Percentiles rank a stretch among this genome's conserved stretches.
These are phyloP conservation scores for Sclerotinia borealis DNA, from an alignment of 2,329 filamentous ascomycete genomes.

Conservation along the genomic window DNA sequence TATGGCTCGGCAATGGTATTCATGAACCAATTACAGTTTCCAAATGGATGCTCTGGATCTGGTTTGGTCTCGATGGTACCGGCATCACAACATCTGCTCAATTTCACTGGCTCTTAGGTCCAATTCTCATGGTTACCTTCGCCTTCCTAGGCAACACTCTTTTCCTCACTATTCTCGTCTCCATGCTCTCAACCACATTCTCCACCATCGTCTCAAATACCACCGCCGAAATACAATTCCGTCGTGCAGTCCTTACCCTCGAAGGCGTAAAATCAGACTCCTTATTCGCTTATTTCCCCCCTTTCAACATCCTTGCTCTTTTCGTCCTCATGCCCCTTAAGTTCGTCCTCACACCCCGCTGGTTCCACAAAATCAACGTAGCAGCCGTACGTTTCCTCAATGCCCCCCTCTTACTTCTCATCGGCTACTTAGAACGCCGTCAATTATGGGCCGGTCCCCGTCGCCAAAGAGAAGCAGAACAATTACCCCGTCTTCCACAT, in stretches of 20 bases:
- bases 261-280: constrained; percentile 82
- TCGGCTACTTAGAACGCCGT: constrained; percentile 64
- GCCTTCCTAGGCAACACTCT: constrained; percentile 82
- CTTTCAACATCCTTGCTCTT: constrained; percentile 76
- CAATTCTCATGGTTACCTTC: constrained; percentile 74
- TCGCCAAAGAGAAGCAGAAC: constrained; percentile 22
- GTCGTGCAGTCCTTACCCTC: constrained; percentile 72
- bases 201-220: constrained; percentile 70
- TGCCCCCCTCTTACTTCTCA: constrained; percentile 64
- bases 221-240: constrained; percentile 77
- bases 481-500: constrained; percentile 18
- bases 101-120: constrained; percentile 75
- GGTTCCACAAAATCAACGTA: constrained; percentile 89
- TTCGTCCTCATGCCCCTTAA: constrained; percentile 70
- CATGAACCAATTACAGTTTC: constrained; percentile 64
- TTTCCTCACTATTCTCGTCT: constrained; percentile 83
- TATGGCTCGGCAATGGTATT: constrained; percentile 65
- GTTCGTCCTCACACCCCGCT: constrained; percentile 69
- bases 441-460: constrained; percentile 49
- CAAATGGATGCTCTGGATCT: constrained; percentile 92
- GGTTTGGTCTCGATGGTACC: constrained; percentile 73
- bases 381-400: constrained; percentile 68
- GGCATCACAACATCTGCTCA: constrained; percentile 52
- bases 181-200: constrained; percentile 81
- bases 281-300: constrained; percentile 56